Conservation (phyloP, 225 moss, liverwort and hornwort genomes). For the Marchantia paleacea region DNA sequence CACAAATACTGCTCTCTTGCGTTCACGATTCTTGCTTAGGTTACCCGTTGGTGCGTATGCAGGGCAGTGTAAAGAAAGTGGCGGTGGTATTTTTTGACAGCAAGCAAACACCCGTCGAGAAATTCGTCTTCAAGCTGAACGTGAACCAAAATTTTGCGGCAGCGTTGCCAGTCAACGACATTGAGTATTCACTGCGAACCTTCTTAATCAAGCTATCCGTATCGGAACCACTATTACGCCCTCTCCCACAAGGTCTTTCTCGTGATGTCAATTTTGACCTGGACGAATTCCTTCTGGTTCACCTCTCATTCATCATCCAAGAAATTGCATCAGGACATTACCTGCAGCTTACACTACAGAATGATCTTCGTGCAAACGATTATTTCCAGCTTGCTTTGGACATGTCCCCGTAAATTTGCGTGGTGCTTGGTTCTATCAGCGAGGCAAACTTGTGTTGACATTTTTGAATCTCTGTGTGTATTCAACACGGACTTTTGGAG, state of each 20-base stretch:
- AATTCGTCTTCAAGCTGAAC: constrained; percentile 67
- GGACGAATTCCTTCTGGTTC: no score
- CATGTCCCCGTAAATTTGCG: neutral
- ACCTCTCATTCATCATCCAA: no score
- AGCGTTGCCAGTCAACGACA: constrained; percentile 50
- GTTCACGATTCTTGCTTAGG: neutral
- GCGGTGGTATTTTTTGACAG: constrained; percentile 57
- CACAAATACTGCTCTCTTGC: neutral
- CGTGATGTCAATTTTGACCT: neutral
- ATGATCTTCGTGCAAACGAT: no score
- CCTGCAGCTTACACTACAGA: no score
- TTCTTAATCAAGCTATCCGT: constrained; percentile 86
- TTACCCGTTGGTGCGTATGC: neutral
- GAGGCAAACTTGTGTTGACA: neutral
- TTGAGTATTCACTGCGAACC: constrained; percentile 74
- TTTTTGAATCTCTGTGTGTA: no score
- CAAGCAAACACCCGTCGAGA: constrained; percentile 62
- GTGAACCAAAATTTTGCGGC: constrained; percentile 47
- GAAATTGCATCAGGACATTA: no score
- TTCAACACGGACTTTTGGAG: no score
- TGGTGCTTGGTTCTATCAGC: neutral
- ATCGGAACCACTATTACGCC: constrained; percentile 47
- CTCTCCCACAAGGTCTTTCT: constrained; percentile 62
- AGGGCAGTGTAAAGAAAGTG: constrained; percentile 77
- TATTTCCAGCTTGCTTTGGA: neutral